Percentiles rank a stretch among this genome's conserved stretches.
phyloP scores from a whole-genome alignment of 139 green algal species.

The Tetradesmus lagerheimii region DNA sequence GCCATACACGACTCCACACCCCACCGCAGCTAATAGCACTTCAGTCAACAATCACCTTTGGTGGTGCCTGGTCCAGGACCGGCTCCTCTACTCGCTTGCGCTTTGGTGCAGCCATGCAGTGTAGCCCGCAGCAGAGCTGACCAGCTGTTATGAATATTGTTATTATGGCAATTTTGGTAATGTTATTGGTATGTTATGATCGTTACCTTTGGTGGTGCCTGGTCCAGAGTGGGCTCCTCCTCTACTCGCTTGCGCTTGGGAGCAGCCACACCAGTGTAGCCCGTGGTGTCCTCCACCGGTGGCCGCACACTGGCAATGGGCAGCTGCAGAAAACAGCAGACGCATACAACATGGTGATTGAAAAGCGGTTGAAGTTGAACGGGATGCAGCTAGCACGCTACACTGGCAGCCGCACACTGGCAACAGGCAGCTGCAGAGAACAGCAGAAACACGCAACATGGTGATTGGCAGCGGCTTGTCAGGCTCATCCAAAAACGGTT shows the following conservation, averaged over 20 bases:
- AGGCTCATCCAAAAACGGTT: too few species aligned
- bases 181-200: too few species aligned
- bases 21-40: too few species aligned
- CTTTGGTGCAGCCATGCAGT: constrained; percentile 81
- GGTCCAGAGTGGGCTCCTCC: constrained; percentile 66
- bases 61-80: constrained; percentile 64
- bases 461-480: too few species aligned
- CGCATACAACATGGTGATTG: not conserved
- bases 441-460: not conserved
- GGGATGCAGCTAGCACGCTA: too few species aligned
- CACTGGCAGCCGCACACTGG: not conserved
- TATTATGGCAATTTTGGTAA: too few species aligned
- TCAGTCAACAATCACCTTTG: too few species aligned
- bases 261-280: constrained; percentile 79
- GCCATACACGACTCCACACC: too few species aligned
- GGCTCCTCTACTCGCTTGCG: constrained; percentile 76
- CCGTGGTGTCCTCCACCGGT: constrained; percentile 44
- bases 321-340: constrained; percentile 29
- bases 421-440: not conserved
- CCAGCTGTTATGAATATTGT: too few species aligned
- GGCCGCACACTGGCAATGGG: constrained; percentile 57
- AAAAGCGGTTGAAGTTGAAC: too few species aligned
- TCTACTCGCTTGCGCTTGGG: constrained; percentile 83
- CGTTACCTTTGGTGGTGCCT: constrained; percentile 78
- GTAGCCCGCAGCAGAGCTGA: too few species aligned